These are phyloP conservation scores for Rhizoclosmatium sp. DNA, from an alignment of 192 early-diverging fungal species.

Conservation along the genomic window DNA sequence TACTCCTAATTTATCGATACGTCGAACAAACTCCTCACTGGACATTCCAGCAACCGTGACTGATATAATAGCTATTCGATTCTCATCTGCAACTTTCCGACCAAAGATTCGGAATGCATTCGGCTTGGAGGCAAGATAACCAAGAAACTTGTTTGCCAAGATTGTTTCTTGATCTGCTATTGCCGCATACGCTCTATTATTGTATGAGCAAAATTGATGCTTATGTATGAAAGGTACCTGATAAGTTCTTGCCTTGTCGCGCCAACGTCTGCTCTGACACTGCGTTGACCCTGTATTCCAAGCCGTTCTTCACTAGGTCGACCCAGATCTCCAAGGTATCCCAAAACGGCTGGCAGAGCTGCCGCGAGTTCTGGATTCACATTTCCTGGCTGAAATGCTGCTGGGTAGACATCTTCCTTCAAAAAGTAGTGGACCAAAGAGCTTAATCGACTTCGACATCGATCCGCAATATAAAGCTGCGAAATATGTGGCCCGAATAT, in stretches of 20 bases:
- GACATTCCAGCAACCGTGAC: neutral
- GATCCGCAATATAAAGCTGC: slow-evolving; percentile 15
- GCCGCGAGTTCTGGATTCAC: slow-evolving; percentile 40
- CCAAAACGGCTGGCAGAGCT: slow-evolving; percentile 13
- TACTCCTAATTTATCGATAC: slow-evolving; percentile 14
- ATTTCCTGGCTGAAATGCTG: slow-evolving; percentile 36
- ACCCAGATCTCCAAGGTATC: slow-evolving; percentile 25
- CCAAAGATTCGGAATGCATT: slow-evolving; percentile 14
- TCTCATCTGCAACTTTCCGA: no score
- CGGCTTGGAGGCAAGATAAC: slow-evolving; percentile 10
- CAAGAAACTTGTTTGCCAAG: neutral
- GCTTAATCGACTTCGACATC: neutral
- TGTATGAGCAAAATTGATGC: neutral
- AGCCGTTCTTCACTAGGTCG: neutral
- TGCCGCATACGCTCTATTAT: neutral
- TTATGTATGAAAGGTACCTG: neutral
- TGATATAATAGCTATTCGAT: slow-evolving; percentile 12
- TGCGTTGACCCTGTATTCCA: neutral
- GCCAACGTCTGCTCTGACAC: neutral
- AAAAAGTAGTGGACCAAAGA: slow-evolving; percentile 23
- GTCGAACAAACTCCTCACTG: slow-evolving; percentile 24
- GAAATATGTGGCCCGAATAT: slow-evolving; percentile 42
- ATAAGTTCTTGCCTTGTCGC: neutral
- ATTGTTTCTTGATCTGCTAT: neutral
- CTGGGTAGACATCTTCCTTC: slow-evolving; percentile 13